Base-by-base conservation (phyloP, 345 rosid genomes). In the Alliaria petiolata region DNA sequence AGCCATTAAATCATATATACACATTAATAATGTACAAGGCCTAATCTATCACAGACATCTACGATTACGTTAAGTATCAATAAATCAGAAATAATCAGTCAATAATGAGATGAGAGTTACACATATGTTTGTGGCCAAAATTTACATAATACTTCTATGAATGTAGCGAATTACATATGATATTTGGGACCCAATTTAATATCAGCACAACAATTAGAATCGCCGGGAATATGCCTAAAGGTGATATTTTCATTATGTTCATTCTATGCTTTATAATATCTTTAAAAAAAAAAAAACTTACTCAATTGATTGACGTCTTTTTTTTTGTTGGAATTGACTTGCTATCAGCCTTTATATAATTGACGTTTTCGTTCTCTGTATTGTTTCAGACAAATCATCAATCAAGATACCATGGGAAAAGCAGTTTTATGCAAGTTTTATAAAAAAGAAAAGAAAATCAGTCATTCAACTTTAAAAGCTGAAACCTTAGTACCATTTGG, bases 401-500 rank as follows among this genome's bases (percentile, higher is more conserved):
- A 25, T 11, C 35, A 22, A 10, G 26, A 13, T 34, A 14, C 42
- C 9, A 45, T 57, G 55, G 22, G 8, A 45, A 69, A 56, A 36
- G 50, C 59, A 47, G 43, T 58, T 43, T n/a, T 16, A 26, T 46
- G 42, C 28, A 70, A 59, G 15, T 36, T 47, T 69, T 22, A n/a
- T 46, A 5, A 38, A 22, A 1, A 1, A 12, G n/a, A n/a, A n/a
- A n/a, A n/a, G n/a, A 16, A 60, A 70, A 12, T 9, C 35, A 60
- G 52, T 50, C 52, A 39, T 30, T 50, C 15, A 70, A 42, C 52
- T 17, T 25, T 9, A 49, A 49, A 70, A 61, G 75, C 68, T 61
- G 75, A 70, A 61, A 70, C 43, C 16, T 39, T 60, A 50, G 67
- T 60, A 60, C 60, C 51, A 67, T 60, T 70, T 50, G 67, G 75